A percentile compares a stretch with the other conserved stretches of the same genome.
phyloP scores from a whole-genome alignment of 257 asterid species.

The Anisodus tanguticus region DNA sequence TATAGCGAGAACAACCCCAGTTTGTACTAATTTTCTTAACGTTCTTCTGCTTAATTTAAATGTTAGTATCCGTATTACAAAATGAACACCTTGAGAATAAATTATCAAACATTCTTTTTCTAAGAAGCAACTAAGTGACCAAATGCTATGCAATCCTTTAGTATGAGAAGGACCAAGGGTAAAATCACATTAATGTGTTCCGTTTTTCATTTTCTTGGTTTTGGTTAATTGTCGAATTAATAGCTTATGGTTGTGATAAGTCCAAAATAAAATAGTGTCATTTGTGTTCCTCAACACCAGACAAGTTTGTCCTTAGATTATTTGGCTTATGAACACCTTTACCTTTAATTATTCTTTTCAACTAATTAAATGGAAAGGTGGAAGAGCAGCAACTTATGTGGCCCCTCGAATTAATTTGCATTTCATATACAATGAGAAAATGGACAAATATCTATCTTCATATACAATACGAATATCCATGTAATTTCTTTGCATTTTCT shows the following conservation, averaged over 20 bases:
- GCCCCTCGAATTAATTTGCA: neutral
- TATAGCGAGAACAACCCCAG: no score
- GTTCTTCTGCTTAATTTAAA: no score
- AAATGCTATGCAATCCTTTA: neutral
- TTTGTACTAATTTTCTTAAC: no score
- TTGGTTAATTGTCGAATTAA: neutral
- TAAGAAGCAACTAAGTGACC: neutral
- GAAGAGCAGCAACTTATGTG: neutral
- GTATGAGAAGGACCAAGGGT: neutral
- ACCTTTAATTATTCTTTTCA: neutral
- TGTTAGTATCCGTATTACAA: no score
- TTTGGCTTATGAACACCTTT: neutral
- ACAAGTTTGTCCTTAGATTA: slow-evolving; percentile 11
- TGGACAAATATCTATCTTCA: neutral
- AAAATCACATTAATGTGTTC: neutral
- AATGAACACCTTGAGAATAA: neutral
- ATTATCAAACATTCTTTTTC: neutral
- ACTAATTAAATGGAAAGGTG: neutral
- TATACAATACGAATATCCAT: neutral
- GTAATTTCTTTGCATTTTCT: neutral
- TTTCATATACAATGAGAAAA: neutral
- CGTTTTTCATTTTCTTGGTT: neutral
- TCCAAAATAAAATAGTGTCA: slow-evolving; percentile 13
- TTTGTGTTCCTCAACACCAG: slow-evolving; percentile 25
- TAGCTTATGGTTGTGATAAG: neutral